Evolutionary conservation across 768 basidiomycete species (phyloP).

Genomic region (Megacollybia marginata): DNA sequence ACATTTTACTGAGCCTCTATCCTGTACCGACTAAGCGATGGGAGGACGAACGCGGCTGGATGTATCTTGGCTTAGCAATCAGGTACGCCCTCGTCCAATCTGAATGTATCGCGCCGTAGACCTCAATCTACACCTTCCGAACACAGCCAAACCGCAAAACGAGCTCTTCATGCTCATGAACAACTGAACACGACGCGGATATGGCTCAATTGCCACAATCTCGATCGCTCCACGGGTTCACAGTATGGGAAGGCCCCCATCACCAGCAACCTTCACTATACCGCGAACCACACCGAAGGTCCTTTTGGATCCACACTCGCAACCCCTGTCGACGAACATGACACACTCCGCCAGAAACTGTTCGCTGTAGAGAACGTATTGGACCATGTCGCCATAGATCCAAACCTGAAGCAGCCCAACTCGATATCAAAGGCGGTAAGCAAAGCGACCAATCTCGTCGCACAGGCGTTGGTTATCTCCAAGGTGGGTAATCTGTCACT

Average conservation of each 20-base stretch:
- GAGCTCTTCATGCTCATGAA: conserved; percentile 78
- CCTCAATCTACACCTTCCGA: conserved; percentile 78
- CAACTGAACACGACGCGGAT: conserved; percentile 84
- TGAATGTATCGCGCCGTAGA: conserved; percentile 51
- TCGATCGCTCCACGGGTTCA: conserved; percentile 82
- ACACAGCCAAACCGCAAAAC: conserved; percentile 64
- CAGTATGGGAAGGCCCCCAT: conserved; percentile 87
- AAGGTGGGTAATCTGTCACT: too few relatives aligned
- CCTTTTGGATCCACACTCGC: too few relatives aligned
- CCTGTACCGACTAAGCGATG: conserved; percentile 69
- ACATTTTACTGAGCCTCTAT: conserved; percentile 72
- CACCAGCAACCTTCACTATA: conserved; percentile 70
- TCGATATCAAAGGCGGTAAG: too few relatives aligned
- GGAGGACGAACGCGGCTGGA: conserved; percentile 88
- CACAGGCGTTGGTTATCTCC: too few relatives aligned
- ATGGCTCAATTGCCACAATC: conserved; percentile 87
- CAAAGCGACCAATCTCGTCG: too few relatives aligned
- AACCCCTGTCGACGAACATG: too few relatives aligned
- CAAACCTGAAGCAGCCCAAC: too few relatives aligned
- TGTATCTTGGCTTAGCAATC: conserved; percentile 85
- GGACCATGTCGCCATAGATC: too few relatives aligned
- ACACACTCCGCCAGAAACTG: too few relatives aligned
- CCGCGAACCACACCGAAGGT: conserved; percentile 57
- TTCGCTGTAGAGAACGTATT: too few relatives aligned
- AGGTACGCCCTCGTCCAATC: conserved; percentile 35